Evolutionary conservation across 108 stramenopile species (phyloP), one percentile per base, ranked within the genome.

Genomic region (Poteriospumella lacustris): DNA sequence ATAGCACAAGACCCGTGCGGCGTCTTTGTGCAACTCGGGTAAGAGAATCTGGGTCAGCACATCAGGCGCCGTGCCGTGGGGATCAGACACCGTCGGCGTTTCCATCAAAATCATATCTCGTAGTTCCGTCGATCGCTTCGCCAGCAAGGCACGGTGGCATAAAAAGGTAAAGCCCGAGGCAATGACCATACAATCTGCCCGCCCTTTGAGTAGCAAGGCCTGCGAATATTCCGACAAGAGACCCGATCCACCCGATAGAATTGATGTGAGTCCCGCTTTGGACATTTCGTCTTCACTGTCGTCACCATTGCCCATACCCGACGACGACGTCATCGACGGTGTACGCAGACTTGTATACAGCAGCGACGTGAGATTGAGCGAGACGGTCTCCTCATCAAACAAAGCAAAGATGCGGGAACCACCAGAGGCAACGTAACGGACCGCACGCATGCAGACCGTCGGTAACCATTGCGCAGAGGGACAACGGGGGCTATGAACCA

Each of bases 101-200:
- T 64, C 60, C 60, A 64, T 12, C 33, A 64, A 5, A 33, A 64
- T 64, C 60, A 12, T 64, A 5, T 64, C 60, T 24, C 60, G 15
- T 64, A 64, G 36, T 24, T 12, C 3, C 36, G 12, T 26, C 28
- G 29, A 31, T 9, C 60, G 60, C 60, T 64, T 26, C 9, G 60
- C 60, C 9, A 64, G 24, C 24, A 64, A 3, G 28, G 60, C 60
- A 9, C 42, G 26, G 41, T 73, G 70, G 31, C 9, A 3, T 3
- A 73, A 42, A 28, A 73, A 73, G 24, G 31, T 42, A 33, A 24
- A 5, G 33, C 70, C 70, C 5, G 12, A 12, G 5, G 33, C 70
- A 33, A 73, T 42, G 38, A 73, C 5, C 33, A 73, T 5, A 38
- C 70, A 73, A 56, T 73, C 70, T 73, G 70, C 12, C 36, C 47